Evolutionary conservation across 371 early-diverging fungal genomes (phyloP).

Genomic region (Nosema muscidifuracis): DNA sequence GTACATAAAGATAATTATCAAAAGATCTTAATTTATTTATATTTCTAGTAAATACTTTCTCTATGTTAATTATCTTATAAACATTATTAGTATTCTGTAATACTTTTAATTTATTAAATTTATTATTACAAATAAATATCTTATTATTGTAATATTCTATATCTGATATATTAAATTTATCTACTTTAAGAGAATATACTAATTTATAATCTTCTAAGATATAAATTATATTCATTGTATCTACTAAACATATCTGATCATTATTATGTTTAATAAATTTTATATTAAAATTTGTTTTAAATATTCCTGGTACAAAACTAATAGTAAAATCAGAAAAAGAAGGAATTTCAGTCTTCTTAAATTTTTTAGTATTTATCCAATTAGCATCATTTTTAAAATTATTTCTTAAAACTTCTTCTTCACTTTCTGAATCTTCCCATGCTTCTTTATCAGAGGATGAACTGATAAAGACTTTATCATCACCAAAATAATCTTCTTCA

Average conservation of each 20-base stretch:
- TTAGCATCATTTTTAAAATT: background rate
- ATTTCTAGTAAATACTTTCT: background rate
- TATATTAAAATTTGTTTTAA: slow-evolving; percentile 44
- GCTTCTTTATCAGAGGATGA: slow-evolving; percentile 3
- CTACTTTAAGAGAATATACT: slow-evolving; percentile 35
- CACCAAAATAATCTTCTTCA: slow-evolving; percentile 1
- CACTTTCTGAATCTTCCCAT: slow-evolving; percentile 51
- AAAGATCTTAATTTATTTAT: background rate
- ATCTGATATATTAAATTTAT: slow-evolving; percentile 39
- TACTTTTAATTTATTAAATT: slow-evolving; percentile 19
- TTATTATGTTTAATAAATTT: slow-evolving; percentile 28
- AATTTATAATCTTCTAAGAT: slow-evolving; percentile 29
- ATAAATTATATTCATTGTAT: slow-evolving; percentile 52
- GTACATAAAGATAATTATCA: background rate
- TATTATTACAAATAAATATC: slow-evolving; percentile 22
- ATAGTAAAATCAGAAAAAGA: slow-evolving; percentile 8
- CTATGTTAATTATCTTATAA: background rate
- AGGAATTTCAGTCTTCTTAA: slow-evolving; percentile 25
- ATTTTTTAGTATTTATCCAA: slow-evolving; percentile 37
- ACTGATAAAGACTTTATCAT: slow-evolving; percentile 39
- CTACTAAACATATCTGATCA: slow-evolving; percentile 29
- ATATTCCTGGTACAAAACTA: slow-evolving; percentile 19
- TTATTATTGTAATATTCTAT: slow-evolving; percentile 12
- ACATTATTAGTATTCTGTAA: background rate
- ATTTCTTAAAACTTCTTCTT: slow-evolving; percentile 13